A percentile compares a stretch with the other conserved stretches of the same genome.
phyloP scores from a whole-genome alignment of 2,329 filamentous ascomycete genomes.

The Pseudogymnoascus sp. region DNA sequence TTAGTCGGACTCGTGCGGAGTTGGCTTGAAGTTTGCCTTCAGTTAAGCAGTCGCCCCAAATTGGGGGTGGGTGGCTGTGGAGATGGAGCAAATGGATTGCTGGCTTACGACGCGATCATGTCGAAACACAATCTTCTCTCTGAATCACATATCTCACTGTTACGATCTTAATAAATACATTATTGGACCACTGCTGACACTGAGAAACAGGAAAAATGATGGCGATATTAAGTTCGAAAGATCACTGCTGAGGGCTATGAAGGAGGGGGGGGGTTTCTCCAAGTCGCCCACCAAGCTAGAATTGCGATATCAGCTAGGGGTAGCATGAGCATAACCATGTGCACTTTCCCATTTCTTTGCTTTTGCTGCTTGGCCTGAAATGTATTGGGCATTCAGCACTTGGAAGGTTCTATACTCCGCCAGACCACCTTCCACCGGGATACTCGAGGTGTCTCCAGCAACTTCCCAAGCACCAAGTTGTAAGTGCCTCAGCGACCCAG shows the following conservation, averaged over 20 bases:
- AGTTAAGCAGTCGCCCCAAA: constrained; percentile 16
- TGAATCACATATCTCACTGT: constrained; percentile 27
- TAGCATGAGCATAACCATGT: background rate
- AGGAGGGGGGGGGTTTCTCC: background rate
- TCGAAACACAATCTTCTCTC: constrained; percentile 48
- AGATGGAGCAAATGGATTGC: constrained; percentile 16
- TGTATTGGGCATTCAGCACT: background rate
- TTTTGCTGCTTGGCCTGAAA: background rate
- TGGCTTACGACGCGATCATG: constrained; percentile 33
- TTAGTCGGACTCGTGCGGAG: constrained; percentile 65
- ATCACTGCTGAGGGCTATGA: background rate
- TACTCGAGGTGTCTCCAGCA: background rate
- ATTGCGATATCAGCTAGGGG: background rate
- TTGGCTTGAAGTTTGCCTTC: constrained; percentile 16
- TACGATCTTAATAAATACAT: background rate
- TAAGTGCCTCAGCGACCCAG: background rate
- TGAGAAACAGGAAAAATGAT: background rate
- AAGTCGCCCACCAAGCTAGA: background rate
- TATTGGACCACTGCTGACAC: background rate
- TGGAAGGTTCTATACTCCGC: background rate
- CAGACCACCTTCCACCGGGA: background rate
- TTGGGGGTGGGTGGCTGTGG: constrained; percentile 14
- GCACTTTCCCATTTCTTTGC: background rate
- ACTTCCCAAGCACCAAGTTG: background rate
- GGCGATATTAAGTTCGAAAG: background rate